Conservation (phyloP, 2,329 filamentous ascomycete species). For the Fusarium gaditjirri region DNA sequence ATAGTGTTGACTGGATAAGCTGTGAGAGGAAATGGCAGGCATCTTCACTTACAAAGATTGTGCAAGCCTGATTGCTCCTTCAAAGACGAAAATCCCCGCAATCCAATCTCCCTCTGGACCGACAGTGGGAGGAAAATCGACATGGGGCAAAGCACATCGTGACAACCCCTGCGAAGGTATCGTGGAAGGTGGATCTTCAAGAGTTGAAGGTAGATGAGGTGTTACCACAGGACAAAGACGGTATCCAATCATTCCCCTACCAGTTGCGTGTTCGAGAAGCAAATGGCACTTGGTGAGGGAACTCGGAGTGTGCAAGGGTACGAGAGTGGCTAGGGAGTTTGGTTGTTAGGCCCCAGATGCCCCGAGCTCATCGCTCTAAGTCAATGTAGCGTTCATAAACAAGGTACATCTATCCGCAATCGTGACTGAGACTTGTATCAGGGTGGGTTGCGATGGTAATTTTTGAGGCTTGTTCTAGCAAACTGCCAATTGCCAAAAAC, state of each 20-base stretch:
- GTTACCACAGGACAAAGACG: slow-evolving; percentile 7
- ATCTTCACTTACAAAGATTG: slow-evolving; percentile 16
- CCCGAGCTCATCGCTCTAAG: not conserved
- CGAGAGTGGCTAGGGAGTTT: slow-evolving; percentile 10
- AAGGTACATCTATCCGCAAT: slow-evolving; percentile 36
- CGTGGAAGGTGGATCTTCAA: slow-evolving; percentile 36
- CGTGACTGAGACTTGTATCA: slow-evolving; percentile 4
- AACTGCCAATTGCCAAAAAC: slow-evolving; percentile 12
- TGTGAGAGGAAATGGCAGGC: slow-evolving; percentile 29
- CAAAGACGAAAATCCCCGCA: slow-evolving; percentile 3
- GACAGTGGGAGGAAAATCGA: slow-evolving; percentile 9
- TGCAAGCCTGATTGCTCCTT: not conserved
- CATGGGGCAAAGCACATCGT: slow-evolving; percentile 25
- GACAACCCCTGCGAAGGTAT: slow-evolving; percentile 24
- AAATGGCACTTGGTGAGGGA: slow-evolving; percentile 28
- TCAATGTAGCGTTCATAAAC: slow-evolving; percentile 2
- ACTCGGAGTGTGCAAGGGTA: slow-evolving; percentile 26
- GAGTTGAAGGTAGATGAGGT: slow-evolving; percentile 32
- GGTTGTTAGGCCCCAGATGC: slow-evolving; percentile 13
- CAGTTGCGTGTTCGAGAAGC: slow-evolving; percentile 25
- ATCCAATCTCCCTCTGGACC: slow-evolving; percentile 25
- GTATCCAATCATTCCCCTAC: slow-evolving; percentile 31
- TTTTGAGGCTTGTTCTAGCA: slow-evolving; percentile 4
- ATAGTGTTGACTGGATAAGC: slow-evolving; percentile 11
- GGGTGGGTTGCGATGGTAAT: slow-evolving; percentile 12